phyloP scores from a whole-genome alignment of 2,329 filamentous ascomycete genomes.

The Aphanoascus verrucosus region DNA sequence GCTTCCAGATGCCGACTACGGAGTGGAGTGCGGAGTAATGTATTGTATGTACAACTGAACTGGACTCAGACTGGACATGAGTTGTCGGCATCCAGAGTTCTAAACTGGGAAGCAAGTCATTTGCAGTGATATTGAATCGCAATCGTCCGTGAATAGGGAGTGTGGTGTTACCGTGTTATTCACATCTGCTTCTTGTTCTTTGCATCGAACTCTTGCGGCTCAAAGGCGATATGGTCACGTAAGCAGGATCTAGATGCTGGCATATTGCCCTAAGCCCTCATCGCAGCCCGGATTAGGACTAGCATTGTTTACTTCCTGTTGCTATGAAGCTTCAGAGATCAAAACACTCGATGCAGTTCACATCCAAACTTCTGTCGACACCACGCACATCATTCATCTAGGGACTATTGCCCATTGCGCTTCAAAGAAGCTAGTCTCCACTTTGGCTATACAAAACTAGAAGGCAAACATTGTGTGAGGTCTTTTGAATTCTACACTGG shows the following conservation, averaged over 20 bases:
- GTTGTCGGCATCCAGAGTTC: too few relatives aligned
- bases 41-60: too few relatives aligned
- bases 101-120: too few relatives aligned
- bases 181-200: background rate
- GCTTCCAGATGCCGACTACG: too few relatives aligned
- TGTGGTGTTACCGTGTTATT: background rate
- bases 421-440: background rate
- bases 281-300: background rate
- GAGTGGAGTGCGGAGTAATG: too few relatives aligned
- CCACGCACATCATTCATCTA: background rate
- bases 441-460: background rate
- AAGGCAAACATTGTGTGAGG: background rate
- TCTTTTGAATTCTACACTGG: background rate
- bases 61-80: too few relatives aligned
- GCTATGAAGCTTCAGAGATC: background rate
- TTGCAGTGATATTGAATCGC: too few relatives aligned
- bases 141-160: too few relatives aligned
- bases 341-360: constrained; percentile 5
- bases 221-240: too few relatives aligned
- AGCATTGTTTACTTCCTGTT: constrained; percentile 11
- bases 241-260: background rate
- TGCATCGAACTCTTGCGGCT: background rate
- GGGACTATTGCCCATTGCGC: too few relatives aligned
- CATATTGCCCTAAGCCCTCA: constrained; percentile 5
- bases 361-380: background rate